phyloP scores from a whole-genome alignment of 2,329 filamentous ascomycete species.

The Colletotrichum paranaense region DNA sequence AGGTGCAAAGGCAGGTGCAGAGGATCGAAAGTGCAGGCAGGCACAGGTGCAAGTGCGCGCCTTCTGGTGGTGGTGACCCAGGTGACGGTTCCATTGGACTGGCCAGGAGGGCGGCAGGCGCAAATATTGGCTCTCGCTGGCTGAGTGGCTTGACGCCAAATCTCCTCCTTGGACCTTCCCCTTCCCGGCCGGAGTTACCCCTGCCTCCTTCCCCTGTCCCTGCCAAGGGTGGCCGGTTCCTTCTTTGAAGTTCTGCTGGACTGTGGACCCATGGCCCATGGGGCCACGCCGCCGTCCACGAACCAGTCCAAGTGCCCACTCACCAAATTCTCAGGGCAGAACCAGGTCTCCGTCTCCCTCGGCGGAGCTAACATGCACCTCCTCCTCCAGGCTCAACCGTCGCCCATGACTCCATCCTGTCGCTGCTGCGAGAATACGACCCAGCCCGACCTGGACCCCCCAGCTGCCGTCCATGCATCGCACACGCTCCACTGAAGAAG shows the following conservation, averaged over 20 bases:
- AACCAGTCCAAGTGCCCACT: conserved; percentile 26
- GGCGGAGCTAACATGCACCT: no score
- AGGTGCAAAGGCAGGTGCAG: not conserved
- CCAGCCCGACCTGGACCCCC: not conserved
- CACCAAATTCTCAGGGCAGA: not conserved
- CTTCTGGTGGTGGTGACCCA: conserved; percentile 2
- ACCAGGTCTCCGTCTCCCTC: not conserved
- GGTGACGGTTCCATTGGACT: not conserved
- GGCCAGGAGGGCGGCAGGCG: not conserved
- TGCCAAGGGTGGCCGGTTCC: conserved; percentile 13
- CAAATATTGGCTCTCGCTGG: conserved; percentile 5
- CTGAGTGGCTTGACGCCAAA: conserved; percentile 34
- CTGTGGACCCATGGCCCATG: no score
- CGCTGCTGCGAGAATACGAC: conserved; percentile 8
- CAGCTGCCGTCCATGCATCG: conserved; percentile 13
- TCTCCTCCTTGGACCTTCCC: conserved; percentile 27
- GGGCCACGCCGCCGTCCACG: conserved; percentile 1
- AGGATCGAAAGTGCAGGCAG: not conserved
- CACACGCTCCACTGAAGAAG: conserved; percentile 20
- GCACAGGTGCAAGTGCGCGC: not conserved
- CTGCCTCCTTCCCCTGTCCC: conserved; percentile 20
- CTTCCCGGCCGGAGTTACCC: conserved; percentile 15
- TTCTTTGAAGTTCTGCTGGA: not conserved
- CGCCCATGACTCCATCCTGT: no score
- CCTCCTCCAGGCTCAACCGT: not conserved